Evolutionary conservation across 495 filamentous ascomycete species (phyloP).

Genomic region (Penicillium antarcticum): DNA sequence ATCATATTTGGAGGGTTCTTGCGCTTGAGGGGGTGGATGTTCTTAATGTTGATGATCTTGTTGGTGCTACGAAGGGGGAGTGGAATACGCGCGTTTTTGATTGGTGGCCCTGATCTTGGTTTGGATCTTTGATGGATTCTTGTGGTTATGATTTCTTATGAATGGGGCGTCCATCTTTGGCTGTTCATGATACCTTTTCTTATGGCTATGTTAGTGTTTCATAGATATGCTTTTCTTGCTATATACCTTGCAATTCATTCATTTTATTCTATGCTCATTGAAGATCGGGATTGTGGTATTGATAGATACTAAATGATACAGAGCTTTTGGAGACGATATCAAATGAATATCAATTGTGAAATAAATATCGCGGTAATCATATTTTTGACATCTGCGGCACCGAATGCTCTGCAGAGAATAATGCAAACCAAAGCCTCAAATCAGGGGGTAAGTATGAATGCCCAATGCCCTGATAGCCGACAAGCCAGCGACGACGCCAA

Average conservation of each 20-base stretch:
- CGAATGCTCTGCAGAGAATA: not conserved
- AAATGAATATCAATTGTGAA: not conserved
- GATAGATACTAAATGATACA: not conserved
- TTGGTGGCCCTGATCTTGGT: constrained; percentile 31
- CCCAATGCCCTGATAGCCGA: not conserved
- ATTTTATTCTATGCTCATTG: not conserved
- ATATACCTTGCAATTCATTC: not conserved
- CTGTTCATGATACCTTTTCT: constrained; percentile 7
- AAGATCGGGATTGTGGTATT: not conserved
- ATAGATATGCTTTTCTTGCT: not conserved
- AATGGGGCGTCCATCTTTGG: constrained; percentile 3
- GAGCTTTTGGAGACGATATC: not conserved
- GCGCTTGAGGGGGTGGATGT: constrained; percentile 69
- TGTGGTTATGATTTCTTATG: constrained; percentile 2
- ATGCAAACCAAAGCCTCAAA: not conserved
- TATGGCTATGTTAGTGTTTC: not conserved
- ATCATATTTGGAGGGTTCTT: constrained; percentile 73
- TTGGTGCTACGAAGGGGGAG: constrained; percentile 43
- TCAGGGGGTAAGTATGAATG: not conserved
- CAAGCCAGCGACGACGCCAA: not conserved
- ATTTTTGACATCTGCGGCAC: not conserved
- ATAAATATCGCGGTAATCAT: not conserved
- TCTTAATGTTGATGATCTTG: constrained; percentile 77
- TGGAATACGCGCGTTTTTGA: constrained; percentile 41
- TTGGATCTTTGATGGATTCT: not conserved